Percentiles rank a stretch among this genome's conserved stretches.
Evolutionary conservation across 441 rosid species (phyloP).

Genomic region (Gossypium aridum): DNA sequence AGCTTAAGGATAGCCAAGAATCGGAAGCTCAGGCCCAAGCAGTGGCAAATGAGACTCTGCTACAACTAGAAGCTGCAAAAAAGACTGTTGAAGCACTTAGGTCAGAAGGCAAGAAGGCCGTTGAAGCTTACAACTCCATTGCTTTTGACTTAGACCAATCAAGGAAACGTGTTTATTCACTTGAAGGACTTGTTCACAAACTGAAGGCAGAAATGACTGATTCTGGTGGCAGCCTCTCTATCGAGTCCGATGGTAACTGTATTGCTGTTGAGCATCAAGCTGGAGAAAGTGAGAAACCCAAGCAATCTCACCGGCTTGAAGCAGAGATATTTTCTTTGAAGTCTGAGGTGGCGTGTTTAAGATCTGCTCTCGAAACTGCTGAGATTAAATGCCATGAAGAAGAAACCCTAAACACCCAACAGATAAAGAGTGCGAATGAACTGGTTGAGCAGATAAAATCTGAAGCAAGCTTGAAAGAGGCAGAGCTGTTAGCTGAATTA

Average conservation of each 20-base stretch:
- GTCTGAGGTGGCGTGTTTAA: conserved; percentile 49
- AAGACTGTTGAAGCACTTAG: conserved; percentile 43
- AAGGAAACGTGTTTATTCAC: conserved; percentile 37
- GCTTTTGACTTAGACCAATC: conserved; percentile 56
- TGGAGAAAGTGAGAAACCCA: conserved; percentile 22
- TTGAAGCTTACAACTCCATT: conserved; percentile 39
- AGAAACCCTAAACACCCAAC: conserved; percentile 24
- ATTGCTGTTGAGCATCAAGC: conserved; percentile 19
- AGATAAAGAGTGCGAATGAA: conserved; percentile 38
- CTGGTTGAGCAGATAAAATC: conserved; percentile 39
- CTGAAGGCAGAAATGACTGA: conserved; percentile 33
- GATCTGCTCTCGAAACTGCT: conserved; percentile 47
- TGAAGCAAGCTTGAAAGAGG: conserved; percentile 41
- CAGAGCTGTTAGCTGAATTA: conserved; percentile 58
- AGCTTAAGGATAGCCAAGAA: conserved; percentile 49
- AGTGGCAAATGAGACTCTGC: conserved; percentile 38
- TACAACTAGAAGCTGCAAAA: conserved; percentile 57
- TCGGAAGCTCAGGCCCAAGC: conserved; percentile 48
- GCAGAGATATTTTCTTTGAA: conserved; percentile 46
- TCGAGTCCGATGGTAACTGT: conserved; percentile 9
- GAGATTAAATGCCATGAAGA: conserved; percentile 45
- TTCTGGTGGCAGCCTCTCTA: conserved; percentile 11
- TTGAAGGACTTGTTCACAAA: conserved; percentile 59
- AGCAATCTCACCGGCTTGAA: conserved; percentile 35
- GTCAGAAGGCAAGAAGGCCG: conserved; percentile 41